These are phyloP conservation scores for Syzygium aqueum DNA, from an alignment of 345 rosid species.

Conservation along the genomic window DNA sequence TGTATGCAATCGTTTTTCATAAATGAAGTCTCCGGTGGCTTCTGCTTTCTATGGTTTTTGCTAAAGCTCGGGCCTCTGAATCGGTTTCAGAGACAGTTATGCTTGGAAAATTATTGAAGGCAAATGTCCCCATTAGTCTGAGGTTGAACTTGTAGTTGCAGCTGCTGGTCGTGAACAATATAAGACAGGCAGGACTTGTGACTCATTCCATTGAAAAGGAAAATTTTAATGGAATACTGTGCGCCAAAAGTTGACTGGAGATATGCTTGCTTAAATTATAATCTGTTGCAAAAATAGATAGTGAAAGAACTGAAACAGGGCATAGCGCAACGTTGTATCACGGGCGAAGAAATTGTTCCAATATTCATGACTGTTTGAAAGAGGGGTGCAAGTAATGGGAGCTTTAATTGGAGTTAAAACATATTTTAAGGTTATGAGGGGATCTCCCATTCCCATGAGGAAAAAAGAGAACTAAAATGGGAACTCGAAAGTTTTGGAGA, in stretches of 20 bases:
- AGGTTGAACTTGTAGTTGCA: not conserved
- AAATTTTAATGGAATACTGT: not conserved
- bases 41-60: not conserved
- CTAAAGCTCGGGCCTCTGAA: not conserved
- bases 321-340: not conserved
- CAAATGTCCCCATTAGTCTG: not conserved
- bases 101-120: not conserved
- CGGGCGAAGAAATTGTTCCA: not conserved
- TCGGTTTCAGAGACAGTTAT: not conserved
- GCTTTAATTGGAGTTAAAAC: not conserved
- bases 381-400: not conserved
- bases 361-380: not conserved
- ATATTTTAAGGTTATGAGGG: constrained; percentile 50
- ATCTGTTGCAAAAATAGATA: not conserved
- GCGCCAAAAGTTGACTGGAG: not conserved
- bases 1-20: not conserved
- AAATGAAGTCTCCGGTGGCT: not conserved
- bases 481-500: constrained; percentile 71
- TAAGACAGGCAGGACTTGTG: not conserved
- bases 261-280: not conserved
- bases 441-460: constrained; percentile 39
- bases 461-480: constrained; percentile 46
- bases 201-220: not conserved
- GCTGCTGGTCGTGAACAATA: not conserved
- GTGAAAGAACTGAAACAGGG: not conserved